A percentile compares a stretch with the other conserved stretches of the same genome.
Conservation (phyloP, 352 stramenopile genomes). For the Pythium dissimile region DNA sequence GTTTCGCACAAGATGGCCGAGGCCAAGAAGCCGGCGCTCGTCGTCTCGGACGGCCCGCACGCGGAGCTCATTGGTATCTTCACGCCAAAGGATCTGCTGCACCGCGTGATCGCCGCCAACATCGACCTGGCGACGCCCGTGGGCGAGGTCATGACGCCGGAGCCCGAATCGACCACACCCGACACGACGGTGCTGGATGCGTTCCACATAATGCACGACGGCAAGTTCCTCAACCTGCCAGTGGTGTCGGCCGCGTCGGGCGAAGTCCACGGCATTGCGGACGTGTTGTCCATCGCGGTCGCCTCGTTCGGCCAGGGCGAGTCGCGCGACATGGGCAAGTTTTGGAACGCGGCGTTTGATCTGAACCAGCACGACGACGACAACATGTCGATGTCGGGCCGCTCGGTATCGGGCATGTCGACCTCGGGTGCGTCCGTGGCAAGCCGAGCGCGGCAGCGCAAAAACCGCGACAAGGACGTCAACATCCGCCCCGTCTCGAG, state of each 20-base stretch:
- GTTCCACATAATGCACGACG: slow-evolving; percentile 98
- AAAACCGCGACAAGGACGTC: slow-evolving; percentile 72
- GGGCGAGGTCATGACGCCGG: slow-evolving; percentile 92
- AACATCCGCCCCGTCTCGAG: slow-evolving; percentile 82
- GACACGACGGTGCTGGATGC: slow-evolving; percentile 96
- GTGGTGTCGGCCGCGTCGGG: slow-evolving; percentile 83
- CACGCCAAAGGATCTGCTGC: slow-evolving; percentile 97
- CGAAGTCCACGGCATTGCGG: slow-evolving; percentile 75
- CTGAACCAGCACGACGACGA: slow-evolving; percentile 55
- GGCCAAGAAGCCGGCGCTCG: slow-evolving; percentile 69
- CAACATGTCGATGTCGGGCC: slow-evolving; percentile 27
- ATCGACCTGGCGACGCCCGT: slow-evolving; percentile 90
- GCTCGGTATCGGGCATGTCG: slow-evolving; percentile 52
- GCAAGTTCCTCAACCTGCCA: slow-evolving; percentile 96
- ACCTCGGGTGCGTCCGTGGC: slow-evolving; percentile 38
- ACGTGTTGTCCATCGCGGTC: slow-evolving; percentile 76
- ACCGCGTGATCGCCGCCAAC: slow-evolving; percentile 91
- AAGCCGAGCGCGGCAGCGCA: slow-evolving; percentile 68
- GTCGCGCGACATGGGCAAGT: slow-evolving; percentile 68
- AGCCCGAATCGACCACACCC: slow-evolving; percentile 91
- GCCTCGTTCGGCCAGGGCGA: slow-evolving; percentile 72
- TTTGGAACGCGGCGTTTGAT: slow-evolving; percentile 78
- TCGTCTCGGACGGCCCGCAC: slow-evolving; percentile 61
- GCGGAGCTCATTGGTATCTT: slow-evolving; percentile 94
- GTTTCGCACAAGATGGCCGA: slow-evolving; percentile 77